These are phyloP conservation scores for Aureobasidium subglaciale DNA, from an alignment of 2,329 filamentous ascomycete genomes.

Conservation along the genomic window DNA sequence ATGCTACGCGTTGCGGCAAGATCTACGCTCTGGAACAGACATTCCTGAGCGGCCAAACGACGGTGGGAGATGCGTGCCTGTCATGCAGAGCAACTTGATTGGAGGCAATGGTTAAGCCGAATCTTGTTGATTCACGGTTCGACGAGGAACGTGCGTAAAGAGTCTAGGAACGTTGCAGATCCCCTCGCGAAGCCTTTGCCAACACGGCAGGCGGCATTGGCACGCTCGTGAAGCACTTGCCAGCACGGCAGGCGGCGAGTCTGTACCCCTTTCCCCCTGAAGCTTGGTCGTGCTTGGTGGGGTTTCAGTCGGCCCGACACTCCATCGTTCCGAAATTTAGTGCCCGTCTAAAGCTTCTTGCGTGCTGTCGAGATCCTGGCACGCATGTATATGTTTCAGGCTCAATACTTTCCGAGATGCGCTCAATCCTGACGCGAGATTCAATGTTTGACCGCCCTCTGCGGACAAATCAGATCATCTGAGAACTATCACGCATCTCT, in stretches of 20 bases:
- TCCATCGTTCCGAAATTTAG: background rate
- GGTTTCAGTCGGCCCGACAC: too few relatives aligned
- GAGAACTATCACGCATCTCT: too few relatives aligned
- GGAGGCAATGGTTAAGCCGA: too few relatives aligned
- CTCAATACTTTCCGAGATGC: background rate
- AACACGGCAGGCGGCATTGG: background rate
- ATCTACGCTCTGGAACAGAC: background rate
- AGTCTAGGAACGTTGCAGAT: background rate
- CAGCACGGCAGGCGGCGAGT: background rate
- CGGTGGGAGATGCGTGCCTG: background rate
- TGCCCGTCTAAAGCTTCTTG: too few relatives aligned
- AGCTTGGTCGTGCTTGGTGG: background rate
- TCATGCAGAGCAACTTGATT: background rate
- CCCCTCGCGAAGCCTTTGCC: background rate
- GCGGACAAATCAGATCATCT: too few relatives aligned
- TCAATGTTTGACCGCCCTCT: too few relatives aligned
- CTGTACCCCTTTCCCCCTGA: background rate
- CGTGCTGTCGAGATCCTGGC: too few relatives aligned
- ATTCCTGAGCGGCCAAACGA: background rate
- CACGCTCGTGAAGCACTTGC: background rate
- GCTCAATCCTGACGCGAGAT: background rate
- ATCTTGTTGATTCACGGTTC: background rate
- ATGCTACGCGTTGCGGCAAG: background rate
- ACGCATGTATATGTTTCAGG: too few relatives aligned
- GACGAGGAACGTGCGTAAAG: background rate